phyloP scores from a whole-genome alignment of 495 filamentous ascomycete genomes.

The Penicillium verhagenii region DNA sequence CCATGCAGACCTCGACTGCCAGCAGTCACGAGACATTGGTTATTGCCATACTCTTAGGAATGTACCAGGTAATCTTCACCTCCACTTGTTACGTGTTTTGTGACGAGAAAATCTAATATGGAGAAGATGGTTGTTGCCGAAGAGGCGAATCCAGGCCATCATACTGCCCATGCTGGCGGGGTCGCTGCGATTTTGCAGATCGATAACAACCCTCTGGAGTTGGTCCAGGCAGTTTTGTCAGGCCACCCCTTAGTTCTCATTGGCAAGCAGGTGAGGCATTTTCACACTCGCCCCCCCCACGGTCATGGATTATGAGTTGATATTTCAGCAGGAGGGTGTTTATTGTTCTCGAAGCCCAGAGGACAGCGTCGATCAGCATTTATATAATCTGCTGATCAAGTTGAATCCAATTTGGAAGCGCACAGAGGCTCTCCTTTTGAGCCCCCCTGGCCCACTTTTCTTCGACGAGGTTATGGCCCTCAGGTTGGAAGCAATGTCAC shows the following conservation, averaged over 20 bases:
- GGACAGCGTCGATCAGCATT: background rate
- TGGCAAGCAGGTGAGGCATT: slow-evolving; percentile 1
- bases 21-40: slow-evolving; percentile 17
- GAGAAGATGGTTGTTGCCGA: slow-evolving; percentile 23
- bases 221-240: slow-evolving; percentile 15
- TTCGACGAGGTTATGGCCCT: slow-evolving; percentile 8
- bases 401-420: slow-evolving; percentile 16
- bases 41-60: background rate
- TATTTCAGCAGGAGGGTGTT: background rate
- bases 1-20: slow-evolving; percentile 13
- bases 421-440: slow-evolving; percentile 5
- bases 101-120: slow-evolving; percentile 1
- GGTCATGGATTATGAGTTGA: background rate
- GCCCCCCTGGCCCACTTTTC: background rate
- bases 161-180: slow-evolving; percentile 25
- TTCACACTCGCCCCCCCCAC: background rate
- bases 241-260: slow-evolving; percentile 13
- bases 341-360: no score
- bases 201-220: slow-evolving; percentile 14
- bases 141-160: slow-evolving; percentile 16
- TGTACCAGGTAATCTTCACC: background rate
- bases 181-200: slow-evolving; percentile 25
- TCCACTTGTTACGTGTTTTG: background rate
- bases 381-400: slow-evolving; percentile 19
- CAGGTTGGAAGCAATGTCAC: slow-evolving; percentile 11